phyloP scores from a whole-genome alignment of 257 asterid species.

The Perilla frutescens region DNA sequence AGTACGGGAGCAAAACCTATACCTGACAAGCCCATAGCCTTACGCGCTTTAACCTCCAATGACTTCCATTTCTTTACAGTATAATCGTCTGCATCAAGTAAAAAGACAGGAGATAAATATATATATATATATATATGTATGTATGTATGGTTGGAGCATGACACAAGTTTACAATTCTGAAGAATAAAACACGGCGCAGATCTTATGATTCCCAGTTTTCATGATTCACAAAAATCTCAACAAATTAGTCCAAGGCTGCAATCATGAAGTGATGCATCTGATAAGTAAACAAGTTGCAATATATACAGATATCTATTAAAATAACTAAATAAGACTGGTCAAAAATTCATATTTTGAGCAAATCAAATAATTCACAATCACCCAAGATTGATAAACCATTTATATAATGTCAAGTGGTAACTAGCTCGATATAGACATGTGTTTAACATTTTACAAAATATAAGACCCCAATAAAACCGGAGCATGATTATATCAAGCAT shows the following conservation, averaged over 20 bases:
- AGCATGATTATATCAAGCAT: background rate
- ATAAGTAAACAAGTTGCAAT: constrained; percentile 3
- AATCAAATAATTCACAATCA: constrained; percentile 26
- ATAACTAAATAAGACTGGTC: background rate
- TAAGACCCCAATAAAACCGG: constrained; percentile 3
- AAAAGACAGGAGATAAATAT: background rate
- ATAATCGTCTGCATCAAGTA: constrained; percentile 40
- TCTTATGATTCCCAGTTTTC: background rate
- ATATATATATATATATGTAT: background rate
- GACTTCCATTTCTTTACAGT: constrained; percentile 59
- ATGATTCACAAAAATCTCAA: constrained; percentile 15
- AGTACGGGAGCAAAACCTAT: constrained; percentile 1
- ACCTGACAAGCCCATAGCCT: constrained; percentile 76
- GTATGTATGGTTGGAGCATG: background rate
- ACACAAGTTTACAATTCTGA: background rate
- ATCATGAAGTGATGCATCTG: constrained; percentile 9
- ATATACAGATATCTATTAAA: constrained; percentile 30
- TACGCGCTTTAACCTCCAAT: constrained; percentile 59
- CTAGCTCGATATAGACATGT: constrained; percentile 11
- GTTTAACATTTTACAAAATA: constrained; percentile 6
- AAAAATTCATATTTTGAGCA: constrained; percentile 1
- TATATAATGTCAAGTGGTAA: constrained; percentile 16
- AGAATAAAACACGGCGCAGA: constrained; percentile 16
- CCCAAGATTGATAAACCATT: background rate
- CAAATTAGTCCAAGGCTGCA: constrained; percentile 4